Evolutionary conservation across 331 rosid species (phyloP).

Genomic region (Malus hybrid): DNA sequence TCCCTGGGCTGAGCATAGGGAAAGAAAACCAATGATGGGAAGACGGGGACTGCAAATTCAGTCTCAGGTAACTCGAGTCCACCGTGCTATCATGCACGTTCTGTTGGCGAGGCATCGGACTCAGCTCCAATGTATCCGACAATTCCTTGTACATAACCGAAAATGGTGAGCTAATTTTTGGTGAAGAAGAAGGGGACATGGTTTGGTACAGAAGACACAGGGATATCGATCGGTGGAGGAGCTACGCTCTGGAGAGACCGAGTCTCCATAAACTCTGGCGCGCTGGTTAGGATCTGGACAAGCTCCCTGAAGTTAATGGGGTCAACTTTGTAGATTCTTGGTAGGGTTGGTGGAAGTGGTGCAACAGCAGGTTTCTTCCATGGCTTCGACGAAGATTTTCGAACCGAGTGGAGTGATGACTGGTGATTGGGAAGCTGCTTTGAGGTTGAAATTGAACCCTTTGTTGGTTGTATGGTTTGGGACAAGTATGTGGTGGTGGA

Average conservation of each 20-base stretch:
- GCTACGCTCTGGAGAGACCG: slow-evolving; percentile 14
- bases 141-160: slow-evolving; percentile 25
- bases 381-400: slow-evolving; percentile 42
- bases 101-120: neutral
- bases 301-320: slow-evolving; percentile 63
- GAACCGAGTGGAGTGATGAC: slow-evolving; percentile 33
- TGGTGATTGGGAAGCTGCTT: slow-evolving; percentile 17
- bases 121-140: slow-evolving; percentile 14
- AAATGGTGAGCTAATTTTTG: neutral
- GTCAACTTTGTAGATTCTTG: slow-evolving; percentile 64
- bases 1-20: slow-evolving; percentile 52
- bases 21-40: slow-evolving; percentile 40
- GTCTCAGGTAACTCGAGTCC: slow-evolving; percentile 21
- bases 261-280: slow-evolving; percentile 39
- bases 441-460: neutral
- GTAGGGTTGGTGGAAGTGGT: slow-evolving; percentile 40
- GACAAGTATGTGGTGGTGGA: slow-evolving; percentile 24
- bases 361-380: slow-evolving; percentile 60
- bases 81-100: slow-evolving; percentile 1
- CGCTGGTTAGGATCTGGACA: slow-evolving; percentile 75
- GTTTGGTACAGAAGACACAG: neutral
- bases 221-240: slow-evolving; percentile 15
- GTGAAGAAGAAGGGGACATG: neutral
- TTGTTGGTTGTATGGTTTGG: slow-evolving; percentile 1
- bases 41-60: slow-evolving; percentile 45